phyloP scores from a whole-genome alignment of 2,329 filamentous ascomycete genomes.

The Fusarium papillatum region DNA sequence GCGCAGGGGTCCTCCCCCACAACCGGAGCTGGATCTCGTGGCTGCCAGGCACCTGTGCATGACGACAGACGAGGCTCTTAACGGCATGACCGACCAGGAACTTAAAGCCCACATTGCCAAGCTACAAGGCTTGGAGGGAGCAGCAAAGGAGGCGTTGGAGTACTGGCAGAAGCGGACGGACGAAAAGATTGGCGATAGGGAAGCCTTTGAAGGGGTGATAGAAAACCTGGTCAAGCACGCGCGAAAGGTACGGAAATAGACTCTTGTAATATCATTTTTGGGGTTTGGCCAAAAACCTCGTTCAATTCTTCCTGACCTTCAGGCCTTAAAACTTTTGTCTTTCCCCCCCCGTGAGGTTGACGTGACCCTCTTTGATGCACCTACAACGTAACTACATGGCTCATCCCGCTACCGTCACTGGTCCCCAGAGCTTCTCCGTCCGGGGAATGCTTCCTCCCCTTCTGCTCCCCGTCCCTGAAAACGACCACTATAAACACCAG shows the following conservation, averaged over 20 bases:
- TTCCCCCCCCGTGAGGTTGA: slow-evolving; percentile 34
- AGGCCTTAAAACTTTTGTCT: slow-evolving; percentile 37
- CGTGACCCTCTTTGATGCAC: slow-evolving; percentile 43
- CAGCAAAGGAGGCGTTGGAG: slow-evolving; percentile 82
- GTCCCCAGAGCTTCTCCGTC: slow-evolving; percentile 15
- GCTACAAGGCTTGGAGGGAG: slow-evolving; percentile 77
- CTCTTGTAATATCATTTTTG: slow-evolving; percentile 28
- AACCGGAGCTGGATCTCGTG: slow-evolving; percentile 84
- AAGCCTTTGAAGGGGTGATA: slow-evolving; percentile 96
- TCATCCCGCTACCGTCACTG: slow-evolving; percentile 31
- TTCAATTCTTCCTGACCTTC: slow-evolving; percentile 35
- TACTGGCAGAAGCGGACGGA: slow-evolving; percentile 92
- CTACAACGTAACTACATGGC: slow-evolving; percentile 41
- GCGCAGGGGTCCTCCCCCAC: slow-evolving; percentile 72
- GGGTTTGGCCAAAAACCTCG: slow-evolving; percentile 33
- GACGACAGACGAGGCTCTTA: slow-evolving; percentile 87
- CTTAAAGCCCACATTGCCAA: slow-evolving; percentile 78
- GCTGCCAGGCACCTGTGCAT: slow-evolving; percentile 83
- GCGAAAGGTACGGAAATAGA: slow-evolving; percentile 83
- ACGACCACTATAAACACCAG: slow-evolving; percentile 42
- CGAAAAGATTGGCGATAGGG: slow-evolving; percentile 89
- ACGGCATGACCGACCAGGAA: slow-evolving; percentile 84
- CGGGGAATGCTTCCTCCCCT: slow-evolving; percentile 23
- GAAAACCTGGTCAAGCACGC: slow-evolving; percentile 96
- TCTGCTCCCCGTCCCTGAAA: slow-evolving; percentile 30